Base-by-base conservation (phyloP, 768 basidiomycete genomes). In the Chlorophyllum brunneum region DNA sequence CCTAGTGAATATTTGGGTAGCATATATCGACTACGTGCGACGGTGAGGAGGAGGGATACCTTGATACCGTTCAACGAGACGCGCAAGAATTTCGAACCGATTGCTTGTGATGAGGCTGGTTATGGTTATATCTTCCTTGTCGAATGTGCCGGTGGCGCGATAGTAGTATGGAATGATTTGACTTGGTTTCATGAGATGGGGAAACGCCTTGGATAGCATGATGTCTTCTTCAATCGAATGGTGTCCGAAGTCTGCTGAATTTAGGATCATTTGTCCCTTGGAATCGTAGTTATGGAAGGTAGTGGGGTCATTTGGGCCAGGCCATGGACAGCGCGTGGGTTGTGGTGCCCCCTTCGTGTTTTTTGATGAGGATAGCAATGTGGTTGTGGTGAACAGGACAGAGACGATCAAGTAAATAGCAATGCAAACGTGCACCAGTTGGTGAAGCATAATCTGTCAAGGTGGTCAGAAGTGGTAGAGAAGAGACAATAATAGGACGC, bases 21-120 rank as follows among this genome's bases (percentile, higher is more conserved):
- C 34, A 23, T 38, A n/a, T n/a, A 48, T 37, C 13, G 15, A 51
- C 29, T 16, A 23, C 5, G 23, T 16, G 10, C 41, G 3, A 46
- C 7, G 11, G 10, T 53, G 39, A 40, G 50, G 41, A 27, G 38
- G 27, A 31, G 27, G 13, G 54, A 39, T 54, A 87, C 90, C 91
- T 73, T 79, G 74, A 64, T 93, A 92, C n/a, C 76, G 80, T 63
- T 83, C 78, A 5, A 84, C 85, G n/a, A 93, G 72, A 42, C 81
- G 77, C 16, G 75, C 73, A 58, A 93, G 82, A 26, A 86, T 86
- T 39, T 81, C 72, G 65, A 91, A 86, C 15, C 92, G 77, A 58
- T 88, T 86, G 61, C 79, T 81, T 2, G 92, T 93, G 30, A 93
- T 84, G 27, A 92, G 75, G 0, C 92, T 94, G 0, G 92, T 88